Evolutionary conservation across 1,284 basidiomycete species (phyloP).

Genomic region (Mycena citricolor): DNA sequence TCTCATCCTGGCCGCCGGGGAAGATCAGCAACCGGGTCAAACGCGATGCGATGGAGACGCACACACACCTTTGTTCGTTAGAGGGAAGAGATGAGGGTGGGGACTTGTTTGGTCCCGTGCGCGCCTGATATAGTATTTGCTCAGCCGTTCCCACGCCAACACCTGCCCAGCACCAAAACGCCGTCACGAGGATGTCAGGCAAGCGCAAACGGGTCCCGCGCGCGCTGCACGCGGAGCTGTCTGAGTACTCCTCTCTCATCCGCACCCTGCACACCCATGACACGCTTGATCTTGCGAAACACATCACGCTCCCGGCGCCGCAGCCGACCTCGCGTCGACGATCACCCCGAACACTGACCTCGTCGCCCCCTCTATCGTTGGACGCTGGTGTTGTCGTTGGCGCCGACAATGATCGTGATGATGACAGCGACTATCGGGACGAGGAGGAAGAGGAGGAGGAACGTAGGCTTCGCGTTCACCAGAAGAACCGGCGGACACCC

Average conservation of each 20-base stretch:
- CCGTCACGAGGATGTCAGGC: conserved; percentile 36
- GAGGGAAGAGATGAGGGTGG: conserved; percentile 27
- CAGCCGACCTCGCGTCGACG: conserved; percentile 7
- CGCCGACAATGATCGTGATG: neutral
- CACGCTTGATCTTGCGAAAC: conserved; percentile 53
- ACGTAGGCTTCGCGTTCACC: neutral
- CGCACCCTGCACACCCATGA: conserved; percentile 54
- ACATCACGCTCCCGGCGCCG: conserved; percentile 34
- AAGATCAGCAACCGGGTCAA: neutral
- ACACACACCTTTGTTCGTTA: conserved; percentile 38
- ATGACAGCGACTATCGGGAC: conserved; percentile 1
- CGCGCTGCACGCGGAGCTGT: conserved; percentile 55
- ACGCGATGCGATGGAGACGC: conserved; percentile 1
- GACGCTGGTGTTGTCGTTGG: too few species aligned
- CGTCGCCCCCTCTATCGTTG: too few species aligned
- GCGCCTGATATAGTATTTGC: conserved; percentile 29
- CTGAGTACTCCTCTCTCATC: conserved; percentile 62
- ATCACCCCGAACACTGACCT: conserved; percentile 11
- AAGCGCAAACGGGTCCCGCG: conserved; percentile 44
- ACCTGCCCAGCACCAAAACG: neutral
- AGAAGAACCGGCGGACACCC: too few species aligned
- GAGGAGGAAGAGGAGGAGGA: too few species aligned
- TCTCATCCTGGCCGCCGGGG: conserved; percentile 60
- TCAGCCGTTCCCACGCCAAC: conserved; percentile 50
- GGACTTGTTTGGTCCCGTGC: conserved; percentile 21